Percentiles rank a stretch among this genome's conserved stretches.
Conservation (phyloP, 75 land plant species). For the Isoetes taiwanensis region DNA sequence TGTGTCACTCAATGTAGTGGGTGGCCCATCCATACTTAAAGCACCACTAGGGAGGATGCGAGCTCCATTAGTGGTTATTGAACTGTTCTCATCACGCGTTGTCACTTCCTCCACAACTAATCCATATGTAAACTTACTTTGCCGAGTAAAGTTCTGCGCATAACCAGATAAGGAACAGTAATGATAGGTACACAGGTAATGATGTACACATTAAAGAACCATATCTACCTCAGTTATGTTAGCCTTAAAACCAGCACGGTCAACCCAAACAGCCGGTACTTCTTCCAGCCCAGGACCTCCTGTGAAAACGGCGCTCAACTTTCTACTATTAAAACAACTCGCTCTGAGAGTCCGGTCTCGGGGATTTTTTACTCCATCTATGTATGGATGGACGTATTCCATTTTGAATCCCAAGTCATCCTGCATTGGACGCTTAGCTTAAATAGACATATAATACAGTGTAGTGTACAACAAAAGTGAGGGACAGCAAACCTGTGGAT, state of each 20-base stretch:
- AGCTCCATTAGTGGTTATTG: conserved; percentile 66
- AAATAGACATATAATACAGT: background rate
- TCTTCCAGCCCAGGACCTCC: conserved; percentile 97
- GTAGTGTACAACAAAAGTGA: background rate
- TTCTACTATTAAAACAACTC: conserved; percentile 91
- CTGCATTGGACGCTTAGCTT: conserved; percentile 15
- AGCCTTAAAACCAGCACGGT: conserved; percentile 80
- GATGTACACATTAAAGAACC: background rate
- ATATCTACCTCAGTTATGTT: conserved; percentile 71
- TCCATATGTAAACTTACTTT: conserved; percentile 95
- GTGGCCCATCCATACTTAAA: conserved; percentile 83
- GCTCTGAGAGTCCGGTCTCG: conserved; percentile 69
- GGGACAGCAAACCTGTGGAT: conserved; percentile 69
- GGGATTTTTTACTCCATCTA: conserved; percentile 65
- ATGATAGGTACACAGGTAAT: background rate
- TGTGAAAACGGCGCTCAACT: conserved; percentile 93
- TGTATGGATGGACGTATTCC: conserved; percentile 92
- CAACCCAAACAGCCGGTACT: conserved; percentile 94
- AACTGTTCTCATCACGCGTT: conserved; percentile 89
- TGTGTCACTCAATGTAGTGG: conserved; percentile 89
- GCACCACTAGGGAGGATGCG: conserved; percentile 82
- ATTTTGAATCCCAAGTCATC: conserved; percentile 93
- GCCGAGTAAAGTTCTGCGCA: conserved; percentile 61
- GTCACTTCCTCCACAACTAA: conserved; percentile 88
- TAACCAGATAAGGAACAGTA: background rate